Percentiles rank a stretch among this genome's conserved stretches.
These are phyloP conservation scores for Cryomyces minteri DNA, from an alignment of 495 filamentous ascomycete species.

Conservation along the genomic window DNA sequence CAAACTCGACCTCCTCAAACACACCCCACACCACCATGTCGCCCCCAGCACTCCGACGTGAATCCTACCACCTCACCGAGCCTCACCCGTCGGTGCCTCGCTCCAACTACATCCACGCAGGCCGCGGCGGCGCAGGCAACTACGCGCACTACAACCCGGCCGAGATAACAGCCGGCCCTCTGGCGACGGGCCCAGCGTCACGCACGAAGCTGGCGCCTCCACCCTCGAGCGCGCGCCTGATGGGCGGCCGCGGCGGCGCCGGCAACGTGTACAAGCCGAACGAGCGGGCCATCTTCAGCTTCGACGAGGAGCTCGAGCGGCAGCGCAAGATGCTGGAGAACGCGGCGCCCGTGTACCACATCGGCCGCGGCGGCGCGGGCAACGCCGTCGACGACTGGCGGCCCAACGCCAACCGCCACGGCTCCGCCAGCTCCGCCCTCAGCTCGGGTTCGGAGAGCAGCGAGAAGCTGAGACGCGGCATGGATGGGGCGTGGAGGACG, in stretches of 20 bases:
- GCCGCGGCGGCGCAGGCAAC: constrained; percentile 82
- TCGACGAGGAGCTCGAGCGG: constrained; percentile 77
- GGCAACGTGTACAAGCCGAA: constrained; percentile 63
- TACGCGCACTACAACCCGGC: constrained; percentile 48
- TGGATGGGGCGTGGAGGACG: constrained; percentile 14
- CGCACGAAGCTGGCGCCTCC: constrained; percentile 17
- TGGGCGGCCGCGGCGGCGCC: constrained; percentile 71
- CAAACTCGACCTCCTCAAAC: constrained; percentile 3
- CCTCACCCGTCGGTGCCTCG: constrained; percentile 56
- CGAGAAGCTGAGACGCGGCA: constrained; percentile 2
- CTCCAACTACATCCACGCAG: constrained; percentile 44
- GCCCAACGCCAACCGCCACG: constrained; percentile 1
- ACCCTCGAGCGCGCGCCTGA: constrained; percentile 37
- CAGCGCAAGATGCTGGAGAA: constrained; percentile 39
- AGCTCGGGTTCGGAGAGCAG: constrained; percentile 1
- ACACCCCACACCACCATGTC: constrained; percentile 11
- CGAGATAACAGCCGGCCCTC: constrained; percentile 32
- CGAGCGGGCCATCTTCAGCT: constrained; percentile 62
- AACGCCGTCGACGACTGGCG: constrained; percentile 40
- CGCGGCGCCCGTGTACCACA: constrained; percentile 51
- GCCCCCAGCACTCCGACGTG: constrained; percentile 6
- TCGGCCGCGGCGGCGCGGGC: constrained; percentile 77
- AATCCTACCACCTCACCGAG: constrained; percentile 53
- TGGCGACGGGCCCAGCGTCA: constrained; percentile 36
- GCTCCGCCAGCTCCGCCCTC: constrained; percentile 3